These are phyloP conservation scores for Dothistroma pini DNA, from an alignment of 2,329 filamentous ascomycete species.

Conservation along the genomic window DNA sequence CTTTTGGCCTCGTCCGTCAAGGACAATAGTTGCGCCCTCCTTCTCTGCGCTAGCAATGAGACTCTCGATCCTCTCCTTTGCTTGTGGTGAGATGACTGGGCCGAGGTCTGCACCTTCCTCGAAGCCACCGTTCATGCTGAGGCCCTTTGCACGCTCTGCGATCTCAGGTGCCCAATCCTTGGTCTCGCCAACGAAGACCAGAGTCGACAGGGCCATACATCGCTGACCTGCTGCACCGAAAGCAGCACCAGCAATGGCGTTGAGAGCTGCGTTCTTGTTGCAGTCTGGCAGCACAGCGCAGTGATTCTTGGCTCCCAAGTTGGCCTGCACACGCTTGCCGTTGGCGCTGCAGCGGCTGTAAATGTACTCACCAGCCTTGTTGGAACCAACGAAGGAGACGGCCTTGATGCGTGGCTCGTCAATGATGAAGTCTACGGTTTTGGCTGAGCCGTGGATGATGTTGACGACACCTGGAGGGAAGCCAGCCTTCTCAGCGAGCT, in stretches of 20 bases:
- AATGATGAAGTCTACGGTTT: slow-evolving; percentile 80
- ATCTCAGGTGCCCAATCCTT: slow-evolving; percentile 78
- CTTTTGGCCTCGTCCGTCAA: slow-evolving; percentile 72
- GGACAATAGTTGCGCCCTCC: slow-evolving; percentile 77
- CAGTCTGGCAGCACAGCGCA: slow-evolving; percentile 78
- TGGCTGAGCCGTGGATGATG: slow-evolving; percentile 74
- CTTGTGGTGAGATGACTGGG: slow-evolving; percentile 75
- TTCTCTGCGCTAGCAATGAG: slow-evolving; percentile 73
- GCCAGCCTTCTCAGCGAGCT: slow-evolving; percentile 74
- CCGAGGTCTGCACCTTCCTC: slow-evolving; percentile 76
- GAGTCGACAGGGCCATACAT: slow-evolving; percentile 80
- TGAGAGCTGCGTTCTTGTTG: slow-evolving; percentile 87
- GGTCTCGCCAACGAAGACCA: slow-evolving; percentile 80
- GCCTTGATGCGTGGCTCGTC: slow-evolving; percentile 84
- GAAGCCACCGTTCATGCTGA: slow-evolving; percentile 76
- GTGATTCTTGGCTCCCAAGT: slow-evolving; percentile 86
- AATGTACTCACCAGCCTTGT: slow-evolving; percentile 87
- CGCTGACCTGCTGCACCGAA: slow-evolving; percentile 82
- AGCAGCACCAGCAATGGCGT: slow-evolving; percentile 77
- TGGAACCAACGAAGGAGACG: slow-evolving; percentile 79
- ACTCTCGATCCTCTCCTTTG: slow-evolving; percentile 72
- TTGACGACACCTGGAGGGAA: slow-evolving; percentile 81
- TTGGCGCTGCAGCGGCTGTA: slow-evolving; percentile 74
- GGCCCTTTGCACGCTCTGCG: slow-evolving; percentile 67
- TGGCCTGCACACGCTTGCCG: slow-evolving; percentile 84